Base-by-base conservation (phyloP, 768 basidiomycete species). In the Amanita pallidorosea region DNA sequence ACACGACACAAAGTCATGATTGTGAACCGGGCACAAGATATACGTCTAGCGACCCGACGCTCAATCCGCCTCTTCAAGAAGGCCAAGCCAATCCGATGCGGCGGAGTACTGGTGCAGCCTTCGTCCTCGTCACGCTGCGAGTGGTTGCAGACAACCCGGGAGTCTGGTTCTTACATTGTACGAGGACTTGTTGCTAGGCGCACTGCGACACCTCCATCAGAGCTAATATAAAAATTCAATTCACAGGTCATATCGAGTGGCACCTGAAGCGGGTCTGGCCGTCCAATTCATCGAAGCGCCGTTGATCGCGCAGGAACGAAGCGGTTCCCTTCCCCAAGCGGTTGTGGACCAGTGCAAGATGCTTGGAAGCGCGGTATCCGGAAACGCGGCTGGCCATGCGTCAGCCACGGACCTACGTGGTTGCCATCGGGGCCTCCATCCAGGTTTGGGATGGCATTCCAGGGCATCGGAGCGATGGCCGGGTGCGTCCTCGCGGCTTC, bases 71-170 rank as follows among this genome's bases (percentile, higher is more conserved):
- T 0, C 67, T 90, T 51, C 69, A 74, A 20, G 87, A 91, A 66
- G 82, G 79, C 12, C 86, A 90, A 58, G 62, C 69, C 1, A 99
- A 98, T 67, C 95, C 94, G 2, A 80, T 94, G 60, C 81, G 91
- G n/a, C 77, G 95, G 36, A 95, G 70, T 95, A 13, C 76, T 81
- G 51, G 79, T 96, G 46, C 85, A 87, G 3, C 73, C 80, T 3
- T 73, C 73, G 53, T 66, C 76, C 17, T 81, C 81, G 3, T 76
- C 9, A 87, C 86, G 0, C 67, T 99, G 41, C 80, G 91, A 18
- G 65, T 93, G 58, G 69, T 83, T 43, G 89, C 90, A 1, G 88
- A 98, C 63, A 98, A 98, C 66, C 95, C 95, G 1, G 95, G 95
- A 9, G 82, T 77, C 7, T 94, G 90, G 87, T 65, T 91, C 55